A percentile compares a stretch with the other conserved stretches of the same genome.
Evolutionary conservation across 2,329 filamentous ascomycete genomes (phyloP).

Genomic region (Sodiomyces alkalinus): DNA sequence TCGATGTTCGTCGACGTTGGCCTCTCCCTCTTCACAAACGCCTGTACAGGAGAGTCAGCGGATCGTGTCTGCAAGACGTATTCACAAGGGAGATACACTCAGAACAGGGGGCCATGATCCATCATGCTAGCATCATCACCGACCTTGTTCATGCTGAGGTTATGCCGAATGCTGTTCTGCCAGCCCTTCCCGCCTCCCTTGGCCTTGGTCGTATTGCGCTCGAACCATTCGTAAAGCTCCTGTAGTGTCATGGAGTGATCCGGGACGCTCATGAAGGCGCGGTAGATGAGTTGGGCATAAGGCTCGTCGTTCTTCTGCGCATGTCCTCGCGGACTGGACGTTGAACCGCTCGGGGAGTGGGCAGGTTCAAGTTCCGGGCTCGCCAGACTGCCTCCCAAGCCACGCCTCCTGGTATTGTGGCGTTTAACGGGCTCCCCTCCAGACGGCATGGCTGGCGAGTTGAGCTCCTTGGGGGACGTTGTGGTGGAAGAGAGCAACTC

Average conservation of each 20-base stretch:
- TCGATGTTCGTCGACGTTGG: constrained; percentile 24
- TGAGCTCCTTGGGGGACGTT: too few species aligned
- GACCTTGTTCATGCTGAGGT: constrained; percentile 91
- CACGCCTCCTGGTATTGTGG: too few species aligned
- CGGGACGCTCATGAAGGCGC: constrained; percentile 54
- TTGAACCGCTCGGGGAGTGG: too few species aligned
- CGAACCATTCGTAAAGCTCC: constrained; percentile 86
- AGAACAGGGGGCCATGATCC: constrained; percentile 3
- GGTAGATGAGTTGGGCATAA: constrained; percentile 71
- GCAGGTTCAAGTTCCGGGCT: too few species aligned
- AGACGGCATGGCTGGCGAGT: too few species aligned
- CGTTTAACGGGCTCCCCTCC: too few species aligned
- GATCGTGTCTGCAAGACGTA: not conserved
- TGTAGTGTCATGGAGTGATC: constrained; percentile 61
- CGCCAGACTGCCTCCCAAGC: too few species aligned
- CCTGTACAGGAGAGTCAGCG: constrained; percentile 12
- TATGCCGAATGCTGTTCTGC: constrained; percentile 94
- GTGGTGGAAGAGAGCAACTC: too few species aligned
- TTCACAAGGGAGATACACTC: constrained; percentile 1
- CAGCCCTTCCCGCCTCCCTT: constrained; percentile 55
- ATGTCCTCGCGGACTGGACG: too few species aligned
- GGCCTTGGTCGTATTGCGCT: constrained; percentile 63
- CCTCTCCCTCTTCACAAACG: constrained; percentile 25
- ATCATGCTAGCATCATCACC: too few species aligned
- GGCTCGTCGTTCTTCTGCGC: constrained; percentile 32